phyloP scores from a whole-genome alignment of 2,329 filamentous ascomycete species.

The Hypoxylon sp. region DNA sequence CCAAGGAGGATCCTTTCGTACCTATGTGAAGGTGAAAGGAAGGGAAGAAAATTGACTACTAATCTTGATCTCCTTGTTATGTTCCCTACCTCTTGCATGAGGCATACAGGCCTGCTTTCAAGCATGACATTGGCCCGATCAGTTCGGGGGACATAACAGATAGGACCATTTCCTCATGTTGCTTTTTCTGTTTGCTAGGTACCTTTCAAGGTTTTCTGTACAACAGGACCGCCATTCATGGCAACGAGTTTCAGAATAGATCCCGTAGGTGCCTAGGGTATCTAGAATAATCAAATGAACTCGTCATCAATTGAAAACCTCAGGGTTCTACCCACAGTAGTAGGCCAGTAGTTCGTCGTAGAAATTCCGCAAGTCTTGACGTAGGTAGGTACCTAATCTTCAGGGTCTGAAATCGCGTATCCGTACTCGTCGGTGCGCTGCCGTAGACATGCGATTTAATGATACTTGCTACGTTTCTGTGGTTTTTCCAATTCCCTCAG shows the following conservation, averaged over 20 bases:
- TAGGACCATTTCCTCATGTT: neutral
- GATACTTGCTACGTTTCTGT: neutral
- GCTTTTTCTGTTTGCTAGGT: neutral
- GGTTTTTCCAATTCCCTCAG: too few relatives aligned
- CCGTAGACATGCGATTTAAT: neutral
- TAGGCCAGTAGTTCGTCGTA: neutral
- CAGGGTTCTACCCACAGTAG: neutral
- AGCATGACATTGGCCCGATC: too few relatives aligned
- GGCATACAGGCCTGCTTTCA: neutral
- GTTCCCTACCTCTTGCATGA: neutral
- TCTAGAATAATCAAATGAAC: constrained; percentile 7
- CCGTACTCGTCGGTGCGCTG: too few relatives aligned
- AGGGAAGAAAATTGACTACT: neutral
- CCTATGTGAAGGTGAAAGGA: neutral
- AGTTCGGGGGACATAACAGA: too few relatives aligned
- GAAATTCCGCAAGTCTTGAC: neutral
- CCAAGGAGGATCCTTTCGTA: too few relatives aligned
- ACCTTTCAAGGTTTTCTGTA: neutral
- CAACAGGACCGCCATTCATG: neutral
- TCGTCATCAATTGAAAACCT: neutral
- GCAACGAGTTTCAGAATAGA: constrained; percentile 17
- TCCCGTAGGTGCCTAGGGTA: neutral
- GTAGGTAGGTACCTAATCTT: too few relatives aligned
- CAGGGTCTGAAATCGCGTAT: too few relatives aligned
- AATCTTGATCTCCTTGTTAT: neutral